A percentile compares a stretch with the other conserved stretches of the same genome.
Evolutionary conservation across 2,329 filamentous ascomycete genomes (phyloP).

Genomic region (Plenodomus biglobosus): DNA sequence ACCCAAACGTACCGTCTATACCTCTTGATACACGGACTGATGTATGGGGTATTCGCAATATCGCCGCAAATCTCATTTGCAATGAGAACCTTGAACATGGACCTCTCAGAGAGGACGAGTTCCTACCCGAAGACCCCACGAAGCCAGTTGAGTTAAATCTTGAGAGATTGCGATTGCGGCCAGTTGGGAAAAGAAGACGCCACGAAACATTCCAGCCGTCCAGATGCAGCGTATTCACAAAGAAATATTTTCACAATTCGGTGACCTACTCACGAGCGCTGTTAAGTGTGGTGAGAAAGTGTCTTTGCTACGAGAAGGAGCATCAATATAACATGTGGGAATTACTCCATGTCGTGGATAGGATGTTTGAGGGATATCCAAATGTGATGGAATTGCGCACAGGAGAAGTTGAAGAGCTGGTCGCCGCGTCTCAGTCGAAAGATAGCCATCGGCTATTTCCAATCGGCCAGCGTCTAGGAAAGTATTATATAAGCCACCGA

Average conservation of each 20-base stretch:
- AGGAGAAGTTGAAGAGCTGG: background rate
- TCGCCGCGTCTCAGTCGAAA: background rate
- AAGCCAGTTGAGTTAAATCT: background rate
- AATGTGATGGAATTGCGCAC: background rate
- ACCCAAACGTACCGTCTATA: background rate
- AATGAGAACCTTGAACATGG: background rate
- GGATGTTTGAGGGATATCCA: background rate
- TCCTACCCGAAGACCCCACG: background rate
- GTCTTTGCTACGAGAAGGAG: background rate
- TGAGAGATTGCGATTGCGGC: background rate
- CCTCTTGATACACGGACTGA: slow-evolving; percentile 1
- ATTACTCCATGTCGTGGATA: background rate
- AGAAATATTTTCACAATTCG: background rate
- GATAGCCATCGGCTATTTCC: background rate
- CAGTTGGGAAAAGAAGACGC: background rate
- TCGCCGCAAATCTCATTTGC: background rate
- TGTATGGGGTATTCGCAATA: slow-evolving; percentile 2
- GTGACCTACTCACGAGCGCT: background rate
- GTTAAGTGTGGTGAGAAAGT: background rate
- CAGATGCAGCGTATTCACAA: background rate
- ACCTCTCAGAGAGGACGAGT: background rate
- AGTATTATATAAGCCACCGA: background rate
- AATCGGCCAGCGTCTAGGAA: background rate
- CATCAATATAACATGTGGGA: background rate
- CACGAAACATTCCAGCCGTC: background rate